These are phyloP conservation scores for Erodium moschatum DNA, from an alignment of 441 rosid species.

Conservation along the genomic window DNA sequence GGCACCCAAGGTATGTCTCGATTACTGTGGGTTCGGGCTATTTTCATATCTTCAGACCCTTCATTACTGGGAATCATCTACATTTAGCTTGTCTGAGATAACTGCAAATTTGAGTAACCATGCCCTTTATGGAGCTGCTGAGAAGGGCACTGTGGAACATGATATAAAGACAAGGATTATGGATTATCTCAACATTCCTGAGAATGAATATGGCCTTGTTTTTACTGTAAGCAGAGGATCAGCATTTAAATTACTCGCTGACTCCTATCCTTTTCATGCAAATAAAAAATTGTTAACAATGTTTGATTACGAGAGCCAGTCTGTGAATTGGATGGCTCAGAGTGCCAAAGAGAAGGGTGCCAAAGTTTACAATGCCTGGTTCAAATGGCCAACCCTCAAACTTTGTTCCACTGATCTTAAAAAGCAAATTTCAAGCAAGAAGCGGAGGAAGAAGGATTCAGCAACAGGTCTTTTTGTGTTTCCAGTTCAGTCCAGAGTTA, in stretches of 20 bases:
- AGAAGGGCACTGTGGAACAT: constrained; percentile 76
- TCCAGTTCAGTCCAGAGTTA: constrained; percentile 93
- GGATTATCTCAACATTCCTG: constrained; percentile 94
- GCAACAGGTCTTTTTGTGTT: constrained; percentile 87
- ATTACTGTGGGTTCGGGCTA: constrained; percentile 92
- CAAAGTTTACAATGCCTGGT: constrained; percentile 75
- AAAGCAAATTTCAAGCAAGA: constrained; percentile 68
- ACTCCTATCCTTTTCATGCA: constrained; percentile 80
- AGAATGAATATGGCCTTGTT: constrained; percentile 89
- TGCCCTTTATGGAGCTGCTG: constrained; percentile 91
- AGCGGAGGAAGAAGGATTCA: constrained; percentile 84
- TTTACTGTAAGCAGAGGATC: constrained; percentile 96
- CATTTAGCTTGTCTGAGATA: constrained; percentile 88
- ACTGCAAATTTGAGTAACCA: constrained; percentile 94
- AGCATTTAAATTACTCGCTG: constrained; percentile 78
- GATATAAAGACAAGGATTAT: constrained; percentile 80
- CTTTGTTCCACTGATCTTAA: constrained; percentile 90
- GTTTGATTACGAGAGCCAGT: constrained; percentile 94
- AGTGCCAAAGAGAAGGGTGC: constrained; percentile 87
- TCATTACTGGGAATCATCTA: constrained; percentile 88
- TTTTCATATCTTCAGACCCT: constrained; percentile 78
- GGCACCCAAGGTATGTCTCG: constrained; percentile 93
- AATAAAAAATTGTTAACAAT: constrained; percentile 78
- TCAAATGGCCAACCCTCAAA: constrained; percentile 90
- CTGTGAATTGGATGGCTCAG: constrained; percentile 94